These are phyloP conservation scores for Lithohypha guttulata DNA, from an alignment of 2,329 filamentous ascomycete genomes.

Conservation along the genomic window DNA sequence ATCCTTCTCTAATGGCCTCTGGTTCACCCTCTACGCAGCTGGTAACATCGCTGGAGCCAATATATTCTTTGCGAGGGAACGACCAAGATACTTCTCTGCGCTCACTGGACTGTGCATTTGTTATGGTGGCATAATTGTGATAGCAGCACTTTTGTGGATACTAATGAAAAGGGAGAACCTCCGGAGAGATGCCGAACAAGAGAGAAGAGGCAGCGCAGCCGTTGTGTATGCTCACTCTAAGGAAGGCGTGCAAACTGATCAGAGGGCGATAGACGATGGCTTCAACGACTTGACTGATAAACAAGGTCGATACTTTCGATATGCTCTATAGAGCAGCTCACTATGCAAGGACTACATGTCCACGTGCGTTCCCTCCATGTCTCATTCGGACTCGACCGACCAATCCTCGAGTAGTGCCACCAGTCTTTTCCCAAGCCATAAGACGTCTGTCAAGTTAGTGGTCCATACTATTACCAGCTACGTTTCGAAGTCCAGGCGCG, in stretches of 20 bases:
- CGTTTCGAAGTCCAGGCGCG: no score
- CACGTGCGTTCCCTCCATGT: no score
- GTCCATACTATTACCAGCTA: no score
- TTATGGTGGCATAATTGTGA: constrained; percentile 34
- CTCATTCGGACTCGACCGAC: no score
- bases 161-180: constrained; percentile 14
- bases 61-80: constrained; percentile 36
- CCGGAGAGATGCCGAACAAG: constrained; percentile 13
- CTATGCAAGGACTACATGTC: no score
- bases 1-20: constrained; percentile 38
- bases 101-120: constrained; percentile 34
- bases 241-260: constrained; percentile 8
- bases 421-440: no score
- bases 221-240: constrained; percentile 3
- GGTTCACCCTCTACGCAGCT: constrained; percentile 40
- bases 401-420: no score
- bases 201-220: constrained; percentile 7
- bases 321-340: constrained; percentile 23
- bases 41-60: constrained; percentile 41
- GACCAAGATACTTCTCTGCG: constrained; percentile 36
- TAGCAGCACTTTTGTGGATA: constrained; percentile 23
- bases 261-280: constrained; percentile 21
- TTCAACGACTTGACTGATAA: constrained; percentile 30
- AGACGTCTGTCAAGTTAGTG: no score
- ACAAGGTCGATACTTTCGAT: constrained; percentile 28